Evolutionary conservation across 495 filamentous ascomycete genomes (phyloP), one percentile per base, ranked within the genome.

Genomic region (Aspergillus bridgeri): DNA sequence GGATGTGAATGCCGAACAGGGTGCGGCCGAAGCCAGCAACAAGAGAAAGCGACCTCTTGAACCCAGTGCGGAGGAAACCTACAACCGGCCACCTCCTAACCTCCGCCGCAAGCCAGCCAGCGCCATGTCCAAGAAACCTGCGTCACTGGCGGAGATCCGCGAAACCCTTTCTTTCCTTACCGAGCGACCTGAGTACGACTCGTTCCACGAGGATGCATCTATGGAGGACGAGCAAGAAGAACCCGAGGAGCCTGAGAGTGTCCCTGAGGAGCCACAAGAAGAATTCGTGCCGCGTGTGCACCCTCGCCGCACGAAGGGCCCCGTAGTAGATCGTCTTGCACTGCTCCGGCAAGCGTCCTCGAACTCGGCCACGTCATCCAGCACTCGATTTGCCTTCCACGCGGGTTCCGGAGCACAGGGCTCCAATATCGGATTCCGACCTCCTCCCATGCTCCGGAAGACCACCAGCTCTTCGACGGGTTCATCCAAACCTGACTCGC

Each of bases 101-200:
- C 80, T 85, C 47, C 86, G 90, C 23, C 83, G 89, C 21, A 90
- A 86, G 15, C 80, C 79, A 46, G 69, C 76, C 21, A 66, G 66
- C 23, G 78, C 71, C 9, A 79, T 73, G 70, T 76, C 75, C 52
- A 86, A 82, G 72, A 85, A 79, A 70, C 90, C 84, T 18, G 75
- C 85, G 6, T 86, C 83, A n/a, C 72, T 94, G 13, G 79, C 82
- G 33, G 90, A 95, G 61, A 87, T 96, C 67, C 83, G 89, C 43
- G 83, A 91, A 60, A 88, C 88, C 0, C 72, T 96, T 1, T 92
- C 89, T 42, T 88, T 87, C 72, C 79, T 96, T 8, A 86, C 93
- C 21, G 92, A 94, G 55, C 86, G 89, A 44, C 86, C 82, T 2
- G 82, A 86, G 53, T 80, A 83, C 17, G 77, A 79, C 54, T 79